phyloP scores from a whole-genome alignment of 2,329 filamentous ascomycete species.

The Ceratocystis colombiana region DNA sequence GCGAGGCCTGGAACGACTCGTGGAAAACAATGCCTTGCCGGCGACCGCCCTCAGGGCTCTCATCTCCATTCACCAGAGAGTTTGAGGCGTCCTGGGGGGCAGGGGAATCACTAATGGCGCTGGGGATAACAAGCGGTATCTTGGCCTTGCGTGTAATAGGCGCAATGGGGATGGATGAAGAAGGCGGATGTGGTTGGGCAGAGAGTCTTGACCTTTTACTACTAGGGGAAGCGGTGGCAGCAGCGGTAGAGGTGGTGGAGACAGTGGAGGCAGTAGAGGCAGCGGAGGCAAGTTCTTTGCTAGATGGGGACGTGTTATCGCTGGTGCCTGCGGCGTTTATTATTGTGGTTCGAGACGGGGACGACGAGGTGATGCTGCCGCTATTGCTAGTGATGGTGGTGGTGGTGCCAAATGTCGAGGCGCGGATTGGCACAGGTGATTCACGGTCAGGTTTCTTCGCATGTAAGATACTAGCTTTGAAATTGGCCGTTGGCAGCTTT shows the following conservation, averaged over 20 bases:
- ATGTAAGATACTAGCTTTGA: slow-evolving; percentile 20
- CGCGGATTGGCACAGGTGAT: not conserved
- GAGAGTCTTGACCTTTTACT: not conserved
- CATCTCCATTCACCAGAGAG: slow-evolving; percentile 28
- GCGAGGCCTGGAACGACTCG: slow-evolving; percentile 44
- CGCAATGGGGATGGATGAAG: not conserved
- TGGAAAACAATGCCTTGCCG: slow-evolving; percentile 53
- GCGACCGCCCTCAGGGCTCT: slow-evolving; percentile 34
- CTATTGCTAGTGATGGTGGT: not conserved
- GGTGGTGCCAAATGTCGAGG: slow-evolving; percentile 9
- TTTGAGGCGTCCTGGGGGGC: not conserved
- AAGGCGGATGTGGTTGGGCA: not conserved
- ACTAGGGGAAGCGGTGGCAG: slow-evolving; percentile 1
- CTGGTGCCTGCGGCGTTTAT: not conserved
- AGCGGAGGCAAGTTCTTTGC: not conserved
- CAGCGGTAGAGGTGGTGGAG: slow-evolving; percentile 10
- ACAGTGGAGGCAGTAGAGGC: too few species aligned
- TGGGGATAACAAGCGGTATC: slow-evolving; percentile 1
- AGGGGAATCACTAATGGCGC: not conserved
- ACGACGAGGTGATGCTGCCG: slow-evolving; percentile 17
- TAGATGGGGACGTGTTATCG: slow-evolving; percentile 12
- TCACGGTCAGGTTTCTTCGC: slow-evolving; percentile 11
- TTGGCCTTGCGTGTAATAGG: slow-evolving; percentile 6
- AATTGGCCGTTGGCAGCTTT: slow-evolving; percentile 22
- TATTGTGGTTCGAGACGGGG: slow-evolving; percentile 17